Base-by-base conservation (phyloP, 2,329 filamentous ascomycete genomes). In the Cercospora canescens region DNA sequence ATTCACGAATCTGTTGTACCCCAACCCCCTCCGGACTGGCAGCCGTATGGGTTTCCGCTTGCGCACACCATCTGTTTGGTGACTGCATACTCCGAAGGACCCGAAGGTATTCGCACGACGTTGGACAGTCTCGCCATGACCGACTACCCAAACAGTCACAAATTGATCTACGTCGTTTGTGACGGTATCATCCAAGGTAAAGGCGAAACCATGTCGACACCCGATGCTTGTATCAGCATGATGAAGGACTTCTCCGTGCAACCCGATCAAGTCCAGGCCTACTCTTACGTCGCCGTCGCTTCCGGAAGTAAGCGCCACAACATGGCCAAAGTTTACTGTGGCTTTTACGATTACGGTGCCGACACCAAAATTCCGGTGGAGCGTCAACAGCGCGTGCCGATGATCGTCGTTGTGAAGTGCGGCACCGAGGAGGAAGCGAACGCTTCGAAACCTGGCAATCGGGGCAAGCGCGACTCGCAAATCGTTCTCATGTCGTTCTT, bases 401-500 rank as follows among this genome's bases (percentile, higher is more conserved):
- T 99, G 93, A 93, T 99, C 86, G 87, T 95, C 14, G 86, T 99
- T 63, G 93, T 97, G 78, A 99, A 99, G 82, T 96, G 92, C 75
- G 95, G 95, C 71, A 98, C 95, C 14, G 93, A 93, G 1, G 92
- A 93, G 63, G 95, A 99, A 81, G 86, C 88, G 34, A 84, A 80
- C 45, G 90, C 91, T 73, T 86, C 91, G 64, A 99, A 99, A 81
- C 93, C 96, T 12, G 95, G 95, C 74, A 99, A 99, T 81, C 89
- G 95, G 81, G 96, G 95, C 80, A 99, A 99, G 85, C 92, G 95
- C 78, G 95, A 99, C 85, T 97, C 93, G 83, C 95, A 99, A 80
- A 97, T 99, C 76, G 95, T 99, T 73, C 86, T 99, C 71, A 99
- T 99, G 95, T 97, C 94, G 5, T 99, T 99, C 86, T 83, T 99